phyloP scores from a whole-genome alignment of 306 rosid species.

The Gastrolobium bilobum region DNA sequence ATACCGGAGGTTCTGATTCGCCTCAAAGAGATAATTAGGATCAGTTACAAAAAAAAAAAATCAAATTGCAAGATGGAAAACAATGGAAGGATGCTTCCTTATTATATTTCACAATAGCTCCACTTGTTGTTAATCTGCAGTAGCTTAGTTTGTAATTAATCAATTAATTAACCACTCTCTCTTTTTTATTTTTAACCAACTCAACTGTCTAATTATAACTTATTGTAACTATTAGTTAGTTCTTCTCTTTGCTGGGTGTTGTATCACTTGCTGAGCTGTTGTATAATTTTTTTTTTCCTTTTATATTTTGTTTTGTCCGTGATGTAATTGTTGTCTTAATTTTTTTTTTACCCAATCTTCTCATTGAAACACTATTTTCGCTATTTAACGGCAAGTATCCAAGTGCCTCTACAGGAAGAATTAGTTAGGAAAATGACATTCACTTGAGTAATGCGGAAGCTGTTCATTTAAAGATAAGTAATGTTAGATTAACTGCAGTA shows the following conservation, averaged over 20 bases:
- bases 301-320: background rate
- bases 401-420: background rate
- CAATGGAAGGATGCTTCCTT: background rate
- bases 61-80: background rate
- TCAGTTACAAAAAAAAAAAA: no score
- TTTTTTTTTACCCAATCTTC: background rate
- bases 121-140: no score
- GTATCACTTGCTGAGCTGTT: background rate
- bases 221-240: background rate
- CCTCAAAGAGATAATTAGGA: no score
- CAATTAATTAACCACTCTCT: no score
- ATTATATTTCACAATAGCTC: no score
- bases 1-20: no score
- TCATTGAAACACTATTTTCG: background rate
- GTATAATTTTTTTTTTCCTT: background rate
- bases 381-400: background rate
- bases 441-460: background rate
- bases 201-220: background rate
- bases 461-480: background rate
- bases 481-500: background rate
- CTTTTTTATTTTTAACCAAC: background rate
- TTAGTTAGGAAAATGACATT: background rate
- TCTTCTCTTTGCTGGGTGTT: background rate
- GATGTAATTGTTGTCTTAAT: background rate
- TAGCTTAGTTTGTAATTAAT: no score